Conservation (phyloP, 495 filamentous ascomycete genomes). For the Daldinia bambusicola region DNA sequence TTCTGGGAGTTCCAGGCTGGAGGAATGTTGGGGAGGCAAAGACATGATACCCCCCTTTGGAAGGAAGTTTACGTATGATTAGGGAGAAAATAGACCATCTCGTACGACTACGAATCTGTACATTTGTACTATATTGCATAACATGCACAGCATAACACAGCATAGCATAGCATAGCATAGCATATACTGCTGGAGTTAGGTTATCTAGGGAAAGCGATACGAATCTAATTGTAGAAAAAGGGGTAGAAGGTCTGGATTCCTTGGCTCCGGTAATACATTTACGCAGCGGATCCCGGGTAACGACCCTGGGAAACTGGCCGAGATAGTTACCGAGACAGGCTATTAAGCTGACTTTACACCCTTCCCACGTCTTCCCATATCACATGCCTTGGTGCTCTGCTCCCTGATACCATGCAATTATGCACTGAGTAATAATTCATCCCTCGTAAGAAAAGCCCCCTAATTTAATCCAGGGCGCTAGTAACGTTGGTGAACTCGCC, state of each 20-base stretch:
- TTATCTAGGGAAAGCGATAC: slow-evolving; percentile 8
- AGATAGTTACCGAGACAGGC: slow-evolving; percentile 38
- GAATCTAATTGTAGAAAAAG: slow-evolving; percentile 7
- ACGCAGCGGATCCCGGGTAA: slow-evolving; percentile 16
- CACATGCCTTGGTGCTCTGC: not conserved
- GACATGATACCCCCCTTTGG: slow-evolving; percentile 14
- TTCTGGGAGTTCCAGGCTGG: slow-evolving; percentile 60
- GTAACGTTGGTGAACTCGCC: slow-evolving; percentile 98
- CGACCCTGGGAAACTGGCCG: slow-evolving; percentile 19
- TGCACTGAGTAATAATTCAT: not conserved
- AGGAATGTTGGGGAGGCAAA: slow-evolving; percentile 10
- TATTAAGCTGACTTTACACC: slow-evolving; percentile 36
- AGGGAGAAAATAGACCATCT: not conserved
- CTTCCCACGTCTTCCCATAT: not conserved
- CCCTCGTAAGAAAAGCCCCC: not conserved
- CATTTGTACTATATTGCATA: slow-evolving; percentile 22
- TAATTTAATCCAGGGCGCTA: slow-evolving; percentile 68
- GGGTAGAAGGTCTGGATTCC: slow-evolving; percentile 8
- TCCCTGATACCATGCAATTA: slow-evolving; percentile 2
- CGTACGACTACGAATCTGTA: slow-evolving; percentile 7
- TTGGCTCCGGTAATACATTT: slow-evolving; percentile 43
- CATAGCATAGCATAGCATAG: slow-evolving; percentile 15
- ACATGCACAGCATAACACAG: slow-evolving; percentile 14
- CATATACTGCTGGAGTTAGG: slow-evolving; percentile 6
- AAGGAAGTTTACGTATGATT: not conserved